Percentiles rank a stretch among this genome's conserved stretches.
phyloP scores from a whole-genome alignment of 2,329 filamentous ascomycete genomes.

The Fusarium buxicola region DNA sequence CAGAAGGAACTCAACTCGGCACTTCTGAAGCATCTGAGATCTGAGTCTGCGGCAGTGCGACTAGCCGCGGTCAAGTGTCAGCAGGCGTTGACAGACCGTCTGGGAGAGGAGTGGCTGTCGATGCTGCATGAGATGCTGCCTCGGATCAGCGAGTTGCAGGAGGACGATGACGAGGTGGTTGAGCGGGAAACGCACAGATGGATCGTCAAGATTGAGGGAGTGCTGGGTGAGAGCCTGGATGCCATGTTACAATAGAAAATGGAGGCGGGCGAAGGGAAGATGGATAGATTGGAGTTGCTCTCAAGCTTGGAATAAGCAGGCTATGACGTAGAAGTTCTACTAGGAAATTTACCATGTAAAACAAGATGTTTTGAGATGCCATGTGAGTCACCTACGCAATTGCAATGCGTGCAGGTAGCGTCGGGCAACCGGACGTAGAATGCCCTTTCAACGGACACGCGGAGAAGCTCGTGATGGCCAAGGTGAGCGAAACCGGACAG shows the following conservation, averaged over 20 bases:
- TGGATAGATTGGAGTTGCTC: slow-evolving; percentile 22
- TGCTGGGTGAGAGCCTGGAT: slow-evolving; percentile 90
- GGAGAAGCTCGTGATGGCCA: slow-evolving; percentile 32
- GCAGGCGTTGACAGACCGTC: slow-evolving; percentile 78
- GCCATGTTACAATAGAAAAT: slow-evolving; percentile 84
- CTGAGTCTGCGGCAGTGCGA: slow-evolving; percentile 76
- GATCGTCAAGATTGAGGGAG: slow-evolving; percentile 90
- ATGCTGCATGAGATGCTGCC: slow-evolving; percentile 96
- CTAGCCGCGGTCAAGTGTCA: slow-evolving; percentile 86
- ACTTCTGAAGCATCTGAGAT: slow-evolving; percentile 82
- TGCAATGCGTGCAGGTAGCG: background rate
- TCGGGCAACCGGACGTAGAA: slow-evolving; percentile 32
- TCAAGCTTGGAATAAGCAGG: slow-evolving; percentile 23
- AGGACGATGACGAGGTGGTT: slow-evolving; percentile 95
- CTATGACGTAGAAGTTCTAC: slow-evolving; percentile 27
- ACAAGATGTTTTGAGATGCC: slow-evolving; percentile 13
- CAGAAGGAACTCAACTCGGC: slow-evolving; percentile 87
- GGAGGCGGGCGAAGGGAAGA: slow-evolving; percentile 24
- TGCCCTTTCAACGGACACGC: slow-evolving; percentile 18
- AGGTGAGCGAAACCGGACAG: slow-evolving; percentile 19
- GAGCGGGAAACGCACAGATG: slow-evolving; percentile 90
- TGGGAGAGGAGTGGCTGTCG: slow-evolving; percentile 94
- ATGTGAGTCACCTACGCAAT: slow-evolving; percentile 24
- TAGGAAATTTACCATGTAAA: slow-evolving; percentile 21
- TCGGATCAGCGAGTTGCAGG: slow-evolving; percentile 93